Percentiles rank a stretch among this genome's conserved stretches.
Evolutionary conservation across 805 yeast genomes (phyloP).

Genomic region (Ogataea degrootiae): DNA sequence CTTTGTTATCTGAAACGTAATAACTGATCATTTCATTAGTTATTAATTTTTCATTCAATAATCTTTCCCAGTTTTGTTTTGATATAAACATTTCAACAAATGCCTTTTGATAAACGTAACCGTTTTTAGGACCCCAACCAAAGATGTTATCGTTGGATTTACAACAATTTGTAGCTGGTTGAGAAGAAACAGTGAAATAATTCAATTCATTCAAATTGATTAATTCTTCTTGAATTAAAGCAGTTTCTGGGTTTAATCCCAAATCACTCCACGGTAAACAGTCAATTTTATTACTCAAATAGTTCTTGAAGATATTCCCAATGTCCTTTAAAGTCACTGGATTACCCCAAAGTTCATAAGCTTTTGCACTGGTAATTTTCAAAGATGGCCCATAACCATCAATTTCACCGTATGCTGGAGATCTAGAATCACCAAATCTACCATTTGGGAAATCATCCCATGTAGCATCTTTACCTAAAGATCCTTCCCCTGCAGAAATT

Average conservation of each 20-base stretch:
- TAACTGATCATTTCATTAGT: conserved; percentile 56
- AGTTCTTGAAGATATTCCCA: conserved; percentile 61
- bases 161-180: conserved; percentile 85
- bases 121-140: conserved; percentile 97
- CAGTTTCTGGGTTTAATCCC: conserved; percentile 84
- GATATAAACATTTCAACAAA: conserved; percentile 88
- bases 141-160: conserved; percentile 77
- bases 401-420: conserved; percentile 97
- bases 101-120: conserved; percentile 86
- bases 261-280: conserved; percentile 91
- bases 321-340: conserved; percentile 61
- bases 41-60: conserved; percentile 47
- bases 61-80: conserved; percentile 59
- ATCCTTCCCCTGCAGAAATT: conserved; percentile 80
- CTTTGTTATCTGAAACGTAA: conserved; percentile 64
- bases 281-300: conserved; percentile 68
- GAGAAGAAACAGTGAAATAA: conserved; percentile 87
- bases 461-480: conserved; percentile 81
- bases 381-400: conserved; percentile 95
- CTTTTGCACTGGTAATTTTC: conserved; percentile 65
- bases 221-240: conserved; percentile 86
- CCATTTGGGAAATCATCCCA: conserved; percentile 99
- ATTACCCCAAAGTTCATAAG: conserved; percentile 73
- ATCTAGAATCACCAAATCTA: conserved; percentile 89
- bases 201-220: conserved; percentile 71